Percentiles rank a stretch among this genome's conserved stretches.
These are phyloP conservation scores for Fraxinus angustifolia DNA, from an alignment of 305 asterid genomes.

Conservation along the genomic window DNA sequence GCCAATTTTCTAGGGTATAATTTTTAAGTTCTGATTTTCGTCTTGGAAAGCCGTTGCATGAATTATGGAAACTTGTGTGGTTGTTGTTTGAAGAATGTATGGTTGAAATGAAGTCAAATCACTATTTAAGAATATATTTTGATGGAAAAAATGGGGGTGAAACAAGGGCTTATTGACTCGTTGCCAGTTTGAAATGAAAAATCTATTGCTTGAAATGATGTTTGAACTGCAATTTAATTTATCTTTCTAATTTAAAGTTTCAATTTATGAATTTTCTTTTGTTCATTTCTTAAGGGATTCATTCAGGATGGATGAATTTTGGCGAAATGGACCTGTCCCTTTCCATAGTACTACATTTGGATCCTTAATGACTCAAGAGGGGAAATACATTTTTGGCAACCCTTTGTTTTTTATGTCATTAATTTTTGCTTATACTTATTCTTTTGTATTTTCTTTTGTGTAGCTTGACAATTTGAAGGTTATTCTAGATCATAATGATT, in stretches of 20 bases:
- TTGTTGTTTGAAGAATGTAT: slow-evolving; percentile 19
- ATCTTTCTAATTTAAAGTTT: background rate
- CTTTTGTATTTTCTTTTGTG: background rate
- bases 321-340: background rate
- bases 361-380: background rate
- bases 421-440: background rate
- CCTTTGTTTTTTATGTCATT: background rate
- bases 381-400: background rate
- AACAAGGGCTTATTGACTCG: background rate
- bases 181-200: background rate
- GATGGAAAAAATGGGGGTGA: background rate
- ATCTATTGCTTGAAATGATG: background rate
- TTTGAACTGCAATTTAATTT: background rate
- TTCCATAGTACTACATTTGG: background rate
- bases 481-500: background rate
- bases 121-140: background rate
- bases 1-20: slow-evolving; percentile 2
- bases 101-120: background rate
- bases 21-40: background rate
- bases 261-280: slow-evolving; percentile 1
- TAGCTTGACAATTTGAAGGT: background rate
- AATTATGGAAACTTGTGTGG: slow-evolving; percentile 19
- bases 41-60: slow-evolving; percentile 11
- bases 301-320: background rate
- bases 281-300: background rate